Base-by-base conservation (phyloP, 352 stramenopile species). In the Pythium grandisporangium region DNA sequence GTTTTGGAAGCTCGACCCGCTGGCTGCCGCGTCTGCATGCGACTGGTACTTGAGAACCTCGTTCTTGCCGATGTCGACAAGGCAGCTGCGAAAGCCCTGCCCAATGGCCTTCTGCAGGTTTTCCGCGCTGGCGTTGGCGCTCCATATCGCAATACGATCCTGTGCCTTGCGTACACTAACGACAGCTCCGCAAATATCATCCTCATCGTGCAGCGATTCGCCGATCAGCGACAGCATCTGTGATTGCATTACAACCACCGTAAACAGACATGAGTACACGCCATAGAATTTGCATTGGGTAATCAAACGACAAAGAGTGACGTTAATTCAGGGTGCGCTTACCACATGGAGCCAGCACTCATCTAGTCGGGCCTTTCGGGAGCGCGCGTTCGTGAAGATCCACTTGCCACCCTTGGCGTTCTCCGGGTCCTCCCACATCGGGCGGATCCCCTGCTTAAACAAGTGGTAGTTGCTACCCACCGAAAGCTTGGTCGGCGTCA, bases 381-480 rank as follows among this genome's bases (percentile, higher is more conserved):
- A 88, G 55, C 96, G 96, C 32, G 87, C 70, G 37, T 98, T 96
- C 13, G 93, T 97, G 30, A 98, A 85, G 47, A 98, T 95, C 74
- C 95, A 98, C 68, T 98, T 98, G 51, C 95, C 95, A 25, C 95
- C 95, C 61, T 81, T 97, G 49, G 65, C 77, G 63, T 98, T 98
- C 30, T 82, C 70, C 19, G 83, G 75, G 61, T 98, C 94, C 69
- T 99, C 95, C 95, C 95, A 99, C 85, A 98, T 98, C 19, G 95
- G 95, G 42, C 93, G 77, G 33, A 98, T 89, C 36, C 94, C 93
- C 35, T 98, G 74, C 62, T 97, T 96, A 62, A 99, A 99, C 51
- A 99, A 71, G 60, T 98, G 93, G 66, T 98, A 99, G 78, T 99
- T 98, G 58, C 84, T 97, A 56, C 86, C 83, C 12, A 91, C 67